A percentile compares a stretch with the other conserved stretches of the same genome.
These are phyloP conservation scores for Gossypium longicalyx DNA, from an alignment of 345 rosid genomes.

Conservation along the genomic window DNA sequence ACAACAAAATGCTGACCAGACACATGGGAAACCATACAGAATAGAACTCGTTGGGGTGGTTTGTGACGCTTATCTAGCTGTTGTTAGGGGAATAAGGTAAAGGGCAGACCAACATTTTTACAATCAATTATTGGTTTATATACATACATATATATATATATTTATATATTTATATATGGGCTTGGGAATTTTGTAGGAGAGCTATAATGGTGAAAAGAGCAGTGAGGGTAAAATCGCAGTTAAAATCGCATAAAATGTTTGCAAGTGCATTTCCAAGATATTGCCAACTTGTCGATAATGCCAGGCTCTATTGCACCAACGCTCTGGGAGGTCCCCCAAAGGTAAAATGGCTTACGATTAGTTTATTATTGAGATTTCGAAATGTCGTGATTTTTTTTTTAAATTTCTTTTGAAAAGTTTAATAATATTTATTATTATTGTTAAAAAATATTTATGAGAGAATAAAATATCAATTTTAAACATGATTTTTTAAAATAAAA, in stretches of 20 bases:
- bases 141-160: neutral
- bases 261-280: constrained; percentile 74
- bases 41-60: constrained; percentile 84
- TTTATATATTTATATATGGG: neutral
- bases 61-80: constrained; percentile 90
- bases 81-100: constrained; percentile 82
- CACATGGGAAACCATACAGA: constrained; percentile 58
- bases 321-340: constrained; percentile 65
- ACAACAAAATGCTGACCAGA: constrained; percentile 15
- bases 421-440: too few species aligned
- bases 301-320: constrained; percentile 80
- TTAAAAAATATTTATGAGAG: too few species aligned
- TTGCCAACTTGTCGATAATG: constrained; percentile 68
- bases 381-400: too few species aligned
- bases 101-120: neutral
- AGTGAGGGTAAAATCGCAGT: constrained; percentile 77
- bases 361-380: too few species aligned
- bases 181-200: constrained; percentile 46
- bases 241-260: constrained; percentile 79
- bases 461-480: too few species aligned
- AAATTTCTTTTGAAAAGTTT: too few species aligned
- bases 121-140: neutral
- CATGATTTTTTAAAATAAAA: too few species aligned
- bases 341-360: constrained; percentile 30
- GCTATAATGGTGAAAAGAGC: constrained; percentile 75